A percentile compares a stretch with the other conserved stretches of the same genome.
Conservation (phyloP, 2,329 filamentous ascomycete genomes). For the Hysterium pulicare region DNA sequence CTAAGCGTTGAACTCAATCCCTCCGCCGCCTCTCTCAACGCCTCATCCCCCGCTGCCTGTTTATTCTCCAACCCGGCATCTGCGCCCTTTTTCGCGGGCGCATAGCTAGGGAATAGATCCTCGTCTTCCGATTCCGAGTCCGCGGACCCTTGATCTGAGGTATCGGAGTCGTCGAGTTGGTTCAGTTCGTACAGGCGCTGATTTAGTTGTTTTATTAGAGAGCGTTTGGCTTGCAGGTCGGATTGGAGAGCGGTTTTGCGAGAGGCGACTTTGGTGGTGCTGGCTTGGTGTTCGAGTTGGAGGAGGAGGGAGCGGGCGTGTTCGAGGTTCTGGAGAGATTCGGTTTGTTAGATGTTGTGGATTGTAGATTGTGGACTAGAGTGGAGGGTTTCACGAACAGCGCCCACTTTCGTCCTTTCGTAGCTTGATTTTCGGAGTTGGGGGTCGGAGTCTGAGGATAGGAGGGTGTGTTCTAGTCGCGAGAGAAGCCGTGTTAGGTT, state of each 20-base stretch:
- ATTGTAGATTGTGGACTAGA: neutral
- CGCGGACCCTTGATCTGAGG: conserved; percentile 26
- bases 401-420: conserved; percentile 56
- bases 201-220: conserved; percentile 62
- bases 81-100: conserved; percentile 33
- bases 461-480: conserved; percentile 60
- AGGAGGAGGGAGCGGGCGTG: conserved; percentile 67
- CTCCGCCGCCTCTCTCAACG: conserved; percentile 31
- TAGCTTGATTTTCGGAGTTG: conserved; percentile 59
- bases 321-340: conserved; percentile 60
- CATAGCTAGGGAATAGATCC: conserved; percentile 41
- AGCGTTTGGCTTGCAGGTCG: conserved; percentile 63
- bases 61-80: conserved; percentile 31
- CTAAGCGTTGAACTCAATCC: conserved; percentile 34
- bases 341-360: neutral
- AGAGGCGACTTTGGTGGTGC: conserved; percentile 51
- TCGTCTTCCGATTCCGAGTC: conserved; percentile 43
- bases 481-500: conserved; percentile 60
- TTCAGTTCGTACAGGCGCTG: conserved; percentile 67
- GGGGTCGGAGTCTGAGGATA: conserved; percentile 57
- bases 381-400: conserved; percentile 32
- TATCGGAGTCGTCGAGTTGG: conserved; percentile 50
- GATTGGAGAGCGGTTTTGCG: conserved; percentile 60
- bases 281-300: conserved; percentile 63
- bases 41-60: conserved; percentile 25